Evolutionary conservation across 2,329 filamentous ascomycete species (phyloP).

Genomic region (Ramularia collo-cygni): DNA sequence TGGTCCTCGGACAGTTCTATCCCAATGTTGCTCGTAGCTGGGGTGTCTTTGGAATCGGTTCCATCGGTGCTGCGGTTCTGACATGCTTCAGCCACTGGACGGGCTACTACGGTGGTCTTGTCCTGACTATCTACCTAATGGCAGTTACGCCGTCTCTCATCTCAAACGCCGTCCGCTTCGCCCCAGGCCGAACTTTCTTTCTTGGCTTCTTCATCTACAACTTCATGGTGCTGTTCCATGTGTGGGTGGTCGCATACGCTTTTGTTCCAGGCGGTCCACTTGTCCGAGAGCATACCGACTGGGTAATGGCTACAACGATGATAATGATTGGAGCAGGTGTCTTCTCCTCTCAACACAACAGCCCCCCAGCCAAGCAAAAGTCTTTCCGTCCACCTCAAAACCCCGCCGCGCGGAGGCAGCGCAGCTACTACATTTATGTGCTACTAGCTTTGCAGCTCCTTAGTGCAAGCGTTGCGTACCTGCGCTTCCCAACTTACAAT

Average conservation of each 20-base stretch:
- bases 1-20: constrained; percentile 67
- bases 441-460: constrained; percentile 72
- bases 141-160: constrained; percentile 71
- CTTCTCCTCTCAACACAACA: constrained; percentile 55
- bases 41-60: constrained; percentile 72
- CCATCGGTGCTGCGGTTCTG: constrained; percentile 68
- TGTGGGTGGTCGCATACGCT: constrained; percentile 97
- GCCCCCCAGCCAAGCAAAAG: constrained; percentile 35
- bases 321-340: constrained; percentile 75
- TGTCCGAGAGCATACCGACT: constrained; percentile 90
- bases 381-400: constrained; percentile 33
- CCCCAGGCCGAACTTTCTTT: constrained; percentile 74
- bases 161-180: constrained; percentile 66
- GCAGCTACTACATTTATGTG: constrained; percentile 64
- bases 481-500: constrained; percentile 87
- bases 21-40: constrained; percentile 69
- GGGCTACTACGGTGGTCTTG: constrained; percentile 78
- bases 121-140: constrained; percentile 71
- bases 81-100: constrained; percentile 76
- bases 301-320: constrained; percentile 88
- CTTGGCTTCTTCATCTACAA: constrained; percentile 89
- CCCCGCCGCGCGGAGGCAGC: constrained; percentile 45
- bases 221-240: constrained; percentile 89
- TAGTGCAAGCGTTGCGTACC: constrained; percentile 72
- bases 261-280: constrained; percentile 93